A percentile compares a stretch with the other conserved stretches of the same genome.
Conservation (phyloP, 148 eudicot species). For the Simmondsia chinensis region DNA sequence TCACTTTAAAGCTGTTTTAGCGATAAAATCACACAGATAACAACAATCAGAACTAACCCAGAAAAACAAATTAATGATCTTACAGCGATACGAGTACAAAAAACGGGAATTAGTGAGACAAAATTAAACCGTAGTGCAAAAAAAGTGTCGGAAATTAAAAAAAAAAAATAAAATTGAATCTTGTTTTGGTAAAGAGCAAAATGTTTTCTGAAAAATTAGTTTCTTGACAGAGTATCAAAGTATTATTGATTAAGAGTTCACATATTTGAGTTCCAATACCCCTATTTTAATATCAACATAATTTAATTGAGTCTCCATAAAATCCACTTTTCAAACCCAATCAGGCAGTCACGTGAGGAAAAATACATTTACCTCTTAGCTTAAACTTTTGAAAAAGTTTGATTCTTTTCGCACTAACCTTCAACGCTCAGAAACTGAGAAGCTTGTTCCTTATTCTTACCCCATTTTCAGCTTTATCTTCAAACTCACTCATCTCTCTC, state of each 20-base stretch:
- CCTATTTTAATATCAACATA: too few species aligned
- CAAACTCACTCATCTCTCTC: slow-evolving; percentile 15
- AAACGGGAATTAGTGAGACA: not conserved
- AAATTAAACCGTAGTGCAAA: not conserved
- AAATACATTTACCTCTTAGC: too few species aligned
- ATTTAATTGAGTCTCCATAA: too few species aligned
- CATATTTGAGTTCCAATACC: too few species aligned
- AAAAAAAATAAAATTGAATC: too few species aligned
- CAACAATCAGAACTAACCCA: slow-evolving; percentile 1
- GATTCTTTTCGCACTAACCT: slow-evolving; percentile 37
- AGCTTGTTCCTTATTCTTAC: slow-evolving; percentile 20
- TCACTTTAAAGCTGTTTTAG: slow-evolving; percentile 2
- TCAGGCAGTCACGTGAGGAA: too few species aligned
- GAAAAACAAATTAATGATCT: slow-evolving; percentile 6
- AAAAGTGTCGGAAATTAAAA: not conserved
- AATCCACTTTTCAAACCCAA: too few species aligned
- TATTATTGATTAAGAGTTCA: too few species aligned
- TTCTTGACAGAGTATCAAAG: too few species aligned
- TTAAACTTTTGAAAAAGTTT: too few species aligned
- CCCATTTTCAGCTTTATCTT: slow-evolving; percentile 26
- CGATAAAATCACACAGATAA: not conserved
- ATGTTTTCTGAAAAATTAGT: too few species aligned
- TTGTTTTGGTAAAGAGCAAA: too few species aligned
- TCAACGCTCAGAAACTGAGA: slow-evolving; percentile 26
- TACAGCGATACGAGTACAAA: not conserved